Percentiles rank a stretch among this genome's conserved stretches.
These are phyloP conservation scores for Colletotrichum australisinense DNA, from an alignment of 2,329 filamentous ascomycete species.

Conservation along the genomic window DNA sequence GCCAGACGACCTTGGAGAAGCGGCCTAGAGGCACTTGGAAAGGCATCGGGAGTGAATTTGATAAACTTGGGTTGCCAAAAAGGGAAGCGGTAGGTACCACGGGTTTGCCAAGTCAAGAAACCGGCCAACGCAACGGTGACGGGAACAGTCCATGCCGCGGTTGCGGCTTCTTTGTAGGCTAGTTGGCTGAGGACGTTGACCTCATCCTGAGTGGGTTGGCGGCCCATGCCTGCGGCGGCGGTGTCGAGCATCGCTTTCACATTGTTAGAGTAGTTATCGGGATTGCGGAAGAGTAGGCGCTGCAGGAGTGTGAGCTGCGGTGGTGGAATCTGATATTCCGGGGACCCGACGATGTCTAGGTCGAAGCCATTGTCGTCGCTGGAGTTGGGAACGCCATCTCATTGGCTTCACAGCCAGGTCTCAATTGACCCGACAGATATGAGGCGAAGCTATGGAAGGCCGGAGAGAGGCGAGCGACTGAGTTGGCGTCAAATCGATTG, in stretches of 20 bases:
- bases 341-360: neutral
- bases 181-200: slow-evolving; percentile 44
- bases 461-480: neutral
- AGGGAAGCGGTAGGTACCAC: slow-evolving; percentile 52
- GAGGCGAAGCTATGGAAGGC: neutral
- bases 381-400: slow-evolving; percentile 12
- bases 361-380: neutral
- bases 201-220: slow-evolving; percentile 49
- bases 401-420: slow-evolving; percentile 1
- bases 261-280: neutral
- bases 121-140: slow-evolving; percentile 39
- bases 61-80: slow-evolving; percentile 49
- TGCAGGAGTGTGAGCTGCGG: slow-evolving; percentile 17
- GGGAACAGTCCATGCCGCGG: slow-evolving; percentile 44
- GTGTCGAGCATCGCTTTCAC: neutral
- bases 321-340: neutral
- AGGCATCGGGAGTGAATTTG: slow-evolving; percentile 44
- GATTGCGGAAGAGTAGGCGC: neutral
- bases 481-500: neutral
- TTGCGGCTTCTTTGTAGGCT: slow-evolving; percentile 45
- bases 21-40: slow-evolving; percentile 40
- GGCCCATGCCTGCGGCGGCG: slow-evolving; percentile 22
- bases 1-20: slow-evolving; percentile 43
- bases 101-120: slow-evolving; percentile 42
- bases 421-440: neutral